Conservation (phyloP, 441 rosid genomes). For the Jatropha multifida region DNA sequence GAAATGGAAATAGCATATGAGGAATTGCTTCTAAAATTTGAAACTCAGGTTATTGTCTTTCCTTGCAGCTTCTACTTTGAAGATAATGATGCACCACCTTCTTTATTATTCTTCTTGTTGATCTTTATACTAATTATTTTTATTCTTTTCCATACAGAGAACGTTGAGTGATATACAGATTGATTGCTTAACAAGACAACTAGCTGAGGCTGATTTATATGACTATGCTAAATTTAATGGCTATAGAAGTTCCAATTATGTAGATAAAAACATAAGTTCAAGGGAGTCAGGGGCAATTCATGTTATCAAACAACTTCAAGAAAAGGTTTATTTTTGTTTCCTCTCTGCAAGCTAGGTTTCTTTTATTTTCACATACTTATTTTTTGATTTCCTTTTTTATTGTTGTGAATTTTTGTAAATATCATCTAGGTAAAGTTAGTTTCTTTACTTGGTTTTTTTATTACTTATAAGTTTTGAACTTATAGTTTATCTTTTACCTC, state of each 20-base stretch:
- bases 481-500: constrained; percentile 19
- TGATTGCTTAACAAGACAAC: constrained; percentile 59
- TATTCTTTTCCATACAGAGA: constrained; percentile 40
- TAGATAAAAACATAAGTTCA: constrained; percentile 38
- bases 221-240: constrained; percentile 29
- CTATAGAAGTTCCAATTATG: constrained; percentile 23
- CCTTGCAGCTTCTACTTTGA: constrained; percentile 22
- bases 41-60: constrained; percentile 58
- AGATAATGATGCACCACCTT: not conserved
- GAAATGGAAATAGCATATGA: constrained; percentile 64
- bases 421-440: not conserved
- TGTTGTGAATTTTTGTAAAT: not conserved
- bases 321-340: constrained; percentile 57
- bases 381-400: not conserved
- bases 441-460: not conserved
- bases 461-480: constrained; percentile 1
- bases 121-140: not conserved
- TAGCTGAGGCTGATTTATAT: constrained; percentile 41
- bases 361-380: not conserved
- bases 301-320: constrained; percentile 85
- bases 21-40: constrained; percentile 59
- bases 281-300: constrained; percentile 66
- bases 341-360: constrained; percentile 7
- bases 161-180: constrained; percentile 59
- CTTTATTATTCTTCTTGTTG: not conserved